A percentile compares a stretch with the other conserved stretches of the same genome.
Conservation (phyloP, 306 rosid genomes). For the Vachellia pachyceras region DNA sequence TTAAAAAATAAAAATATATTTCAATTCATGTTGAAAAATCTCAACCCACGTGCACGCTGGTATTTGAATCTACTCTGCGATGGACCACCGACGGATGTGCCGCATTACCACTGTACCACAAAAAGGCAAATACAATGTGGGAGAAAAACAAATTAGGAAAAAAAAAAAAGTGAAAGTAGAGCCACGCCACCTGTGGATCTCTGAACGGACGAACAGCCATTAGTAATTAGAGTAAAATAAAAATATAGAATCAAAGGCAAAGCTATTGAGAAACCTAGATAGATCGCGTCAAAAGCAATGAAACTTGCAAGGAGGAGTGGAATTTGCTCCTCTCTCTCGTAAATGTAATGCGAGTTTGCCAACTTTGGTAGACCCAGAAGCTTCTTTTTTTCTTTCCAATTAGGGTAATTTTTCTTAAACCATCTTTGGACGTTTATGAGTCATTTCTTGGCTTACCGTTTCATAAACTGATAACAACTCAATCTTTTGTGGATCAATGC, state of each 20-base stretch:
- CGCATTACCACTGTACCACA: too few species aligned
- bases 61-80: too few species aligned
- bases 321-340: constrained; percentile 11
- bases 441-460: not conserved
- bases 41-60: too few species aligned
- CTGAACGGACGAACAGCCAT: constrained; percentile 17
- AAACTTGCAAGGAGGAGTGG: constrained; percentile 9
- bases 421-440: not conserved
- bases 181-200: not conserved
- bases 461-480: too few species aligned
- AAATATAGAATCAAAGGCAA: too few species aligned
- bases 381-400: constrained; percentile 8
- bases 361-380: not conserved
- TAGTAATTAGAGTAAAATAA: not conserved
- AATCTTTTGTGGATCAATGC: too few species aligned
- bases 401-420: not conserved
- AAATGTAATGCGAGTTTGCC: constrained; percentile 36
- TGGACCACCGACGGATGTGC: too few species aligned
- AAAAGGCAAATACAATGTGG: too few species aligned
- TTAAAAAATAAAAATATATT: too few species aligned
- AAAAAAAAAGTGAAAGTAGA: not conserved
- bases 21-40: too few species aligned
- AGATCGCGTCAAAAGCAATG: constrained; percentile 22
- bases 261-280: constrained; percentile 50
- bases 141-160: not conserved